Conservation (phyloP, 2,329 filamentous ascomycete species). For the Trichoderma asperellum region DNA sequence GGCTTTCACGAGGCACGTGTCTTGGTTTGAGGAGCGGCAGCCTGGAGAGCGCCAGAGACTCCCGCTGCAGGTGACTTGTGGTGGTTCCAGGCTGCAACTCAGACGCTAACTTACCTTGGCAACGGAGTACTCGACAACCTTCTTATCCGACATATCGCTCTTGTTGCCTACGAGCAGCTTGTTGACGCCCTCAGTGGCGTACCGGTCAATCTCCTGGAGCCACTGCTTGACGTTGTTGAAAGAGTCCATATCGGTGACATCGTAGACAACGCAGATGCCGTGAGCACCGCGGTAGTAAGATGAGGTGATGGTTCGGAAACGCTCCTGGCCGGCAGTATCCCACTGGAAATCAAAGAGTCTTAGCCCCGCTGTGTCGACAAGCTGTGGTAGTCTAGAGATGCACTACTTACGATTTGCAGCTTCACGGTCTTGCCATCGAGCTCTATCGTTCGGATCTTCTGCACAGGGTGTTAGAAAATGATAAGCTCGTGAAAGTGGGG, state of each 20-base stretch:
- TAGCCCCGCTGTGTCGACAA: not conserved
- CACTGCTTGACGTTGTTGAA: conserved; percentile 99
- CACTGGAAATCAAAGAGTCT: conserved; percentile 62
- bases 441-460: conserved; percentile 99
- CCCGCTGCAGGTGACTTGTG: conserved; percentile 3
- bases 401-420: conserved; percentile 85
- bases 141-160: conserved; percentile 99
- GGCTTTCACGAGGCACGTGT: not conserved
- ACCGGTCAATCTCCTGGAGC: conserved; percentile 99
- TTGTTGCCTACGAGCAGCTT: conserved; percentile 99
- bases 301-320: conserved; percentile 99
- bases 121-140: conserved; percentile 99
- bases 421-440: conserved; percentile 99
- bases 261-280: conserved; percentile 99
- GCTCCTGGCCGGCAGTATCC: conserved; percentile 98
- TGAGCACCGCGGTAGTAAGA: conserved; percentile 99
- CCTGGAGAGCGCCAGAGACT: not conserved
- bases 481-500: not conserved
- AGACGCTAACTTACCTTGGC: conserved; percentile 74
- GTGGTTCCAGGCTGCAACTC: conserved; percentile 14
- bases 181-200: conserved; percentile 98
- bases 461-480: not conserved
- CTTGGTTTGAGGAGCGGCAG: not conserved
- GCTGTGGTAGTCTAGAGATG: not conserved
- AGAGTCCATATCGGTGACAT: conserved; percentile 99